Evolutionary conservation across 2,329 filamentous ascomycete species (phyloP).

Genomic region (Magnaporthales sp.): DNA sequence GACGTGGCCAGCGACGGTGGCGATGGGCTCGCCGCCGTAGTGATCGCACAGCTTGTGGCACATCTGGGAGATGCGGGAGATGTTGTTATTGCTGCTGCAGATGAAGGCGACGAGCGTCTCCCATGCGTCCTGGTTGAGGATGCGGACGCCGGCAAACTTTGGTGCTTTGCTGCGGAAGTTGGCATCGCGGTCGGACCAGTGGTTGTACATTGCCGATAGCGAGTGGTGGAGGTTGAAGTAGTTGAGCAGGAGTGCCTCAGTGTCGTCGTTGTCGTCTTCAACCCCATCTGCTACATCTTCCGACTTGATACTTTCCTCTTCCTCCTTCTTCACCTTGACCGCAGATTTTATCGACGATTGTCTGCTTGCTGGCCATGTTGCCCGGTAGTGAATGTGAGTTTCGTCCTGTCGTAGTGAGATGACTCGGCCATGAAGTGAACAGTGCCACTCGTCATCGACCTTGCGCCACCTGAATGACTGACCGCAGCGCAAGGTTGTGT

Average conservation of each 20-base stretch:
- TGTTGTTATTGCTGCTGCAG: constrained; percentile 99
- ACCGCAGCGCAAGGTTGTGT: constrained; percentile 87
- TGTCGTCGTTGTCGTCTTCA: constrained; percentile 48
- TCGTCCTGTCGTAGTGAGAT: constrained; percentile 78
- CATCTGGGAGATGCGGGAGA: constrained; percentile 91
- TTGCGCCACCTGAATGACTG: constrained; percentile 97
- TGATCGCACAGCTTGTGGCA: constrained; percentile 81
- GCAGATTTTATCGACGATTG: constrained; percentile 21
- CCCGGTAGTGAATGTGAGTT: constrained; percentile 69
- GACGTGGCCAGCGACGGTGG: constrained; percentile 55
- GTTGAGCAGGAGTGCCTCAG: constrained; percentile 63
- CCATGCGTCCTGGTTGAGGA: constrained; percentile 92
- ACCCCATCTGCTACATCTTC: constrained; percentile 11
- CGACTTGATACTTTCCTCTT: background rate
- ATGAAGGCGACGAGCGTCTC: constrained; percentile 91
- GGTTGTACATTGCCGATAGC: constrained; percentile 64
- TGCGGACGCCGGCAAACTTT: constrained; percentile 82
- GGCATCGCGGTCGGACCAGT: constrained; percentile 78
- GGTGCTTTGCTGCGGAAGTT: constrained; percentile 87
- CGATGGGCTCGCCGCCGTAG: constrained; percentile 60
- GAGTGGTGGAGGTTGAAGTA: constrained; percentile 86
- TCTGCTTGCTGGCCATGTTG: constrained; percentile 44
- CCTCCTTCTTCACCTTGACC: constrained; percentile 11
- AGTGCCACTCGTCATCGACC: constrained; percentile 79
- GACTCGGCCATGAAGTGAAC: constrained; percentile 77